Evolutionary conservation across 257 asterid species (phyloP).

Genomic region (Thymus quinquecostatus): DNA sequence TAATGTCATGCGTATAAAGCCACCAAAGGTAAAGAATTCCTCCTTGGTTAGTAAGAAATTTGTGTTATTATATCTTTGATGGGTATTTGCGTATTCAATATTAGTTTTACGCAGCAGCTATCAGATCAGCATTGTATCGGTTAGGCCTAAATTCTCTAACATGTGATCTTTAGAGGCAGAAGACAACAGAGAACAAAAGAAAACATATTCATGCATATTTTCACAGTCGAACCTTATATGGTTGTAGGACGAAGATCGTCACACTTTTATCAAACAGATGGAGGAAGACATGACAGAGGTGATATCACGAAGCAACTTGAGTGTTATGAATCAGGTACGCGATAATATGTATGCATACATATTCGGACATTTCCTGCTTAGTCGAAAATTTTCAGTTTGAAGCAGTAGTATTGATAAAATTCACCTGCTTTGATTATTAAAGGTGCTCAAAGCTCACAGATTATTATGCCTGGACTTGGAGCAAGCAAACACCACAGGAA

Average conservation of each 20-base stretch:
- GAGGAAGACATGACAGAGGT: slow-evolving; percentile 76
- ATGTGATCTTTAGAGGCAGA: no score
- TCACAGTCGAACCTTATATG: slow-evolving; percentile 18
- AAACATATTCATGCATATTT: not conserved
- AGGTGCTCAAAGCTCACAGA: slow-evolving; percentile 77
- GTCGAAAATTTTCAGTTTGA: slow-evolving; percentile 13
- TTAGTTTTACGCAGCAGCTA: no score
- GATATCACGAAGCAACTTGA: slow-evolving; percentile 74
- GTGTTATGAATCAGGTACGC: slow-evolving; percentile 67
- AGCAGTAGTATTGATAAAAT: not conserved
- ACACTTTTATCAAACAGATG: slow-evolving; percentile 67
- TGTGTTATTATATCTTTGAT: no score
- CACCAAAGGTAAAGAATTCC: slow-evolving; percentile 59
- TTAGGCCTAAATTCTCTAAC: no score
- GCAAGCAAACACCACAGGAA: slow-evolving; percentile 59
- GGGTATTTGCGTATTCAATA: not conserved
- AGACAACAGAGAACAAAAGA: not conserved
- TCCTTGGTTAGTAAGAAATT: not conserved
- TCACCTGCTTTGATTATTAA: slow-evolving; percentile 26
- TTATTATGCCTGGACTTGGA: slow-evolving; percentile 64
- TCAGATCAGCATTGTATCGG: no score
- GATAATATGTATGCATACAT: not conserved
- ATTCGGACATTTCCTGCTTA: slow-evolving; percentile 3
- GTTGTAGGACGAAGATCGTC: slow-evolving; percentile 76
- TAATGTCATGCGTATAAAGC: slow-evolving; percentile 50